Base-by-base conservation (phyloP, 1,139 yeast species). In the Protomyces arabidopsidicola region DNA sequence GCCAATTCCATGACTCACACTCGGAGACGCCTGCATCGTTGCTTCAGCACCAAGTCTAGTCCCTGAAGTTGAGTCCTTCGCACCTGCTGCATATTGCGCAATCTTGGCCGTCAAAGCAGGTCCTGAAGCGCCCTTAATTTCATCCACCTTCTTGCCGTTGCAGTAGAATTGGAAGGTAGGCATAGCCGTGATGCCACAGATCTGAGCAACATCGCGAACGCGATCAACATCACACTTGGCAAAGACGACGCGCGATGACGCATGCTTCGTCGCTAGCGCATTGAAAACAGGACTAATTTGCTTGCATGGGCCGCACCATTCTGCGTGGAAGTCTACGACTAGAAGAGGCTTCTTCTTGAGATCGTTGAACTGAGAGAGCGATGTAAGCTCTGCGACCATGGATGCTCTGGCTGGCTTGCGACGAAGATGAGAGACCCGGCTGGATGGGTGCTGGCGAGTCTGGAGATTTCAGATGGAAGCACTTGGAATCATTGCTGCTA, bases 161-260 rank as follows among this genome's bases (percentile, higher is more conserved):
- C 35, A 6, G 31, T 27, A 58, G 53, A 58, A 58, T 27, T 58
- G 62, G 54, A 58, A 58, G 0, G 62, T 58, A 6, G 62, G 62
- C 65, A 63, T 63, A 36, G 65, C 64, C 3, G 53, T 20, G 53
- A 63, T 60, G 34, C 63, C 63, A 38, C 59, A 56, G 20, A 27
- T 36, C 14, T 39, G 50, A 8, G 64, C 45, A 27, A 89, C 75
- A 45, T 84, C 90, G 45, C 79, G 78, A 61, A 82, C 79, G 69
- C 83, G 82, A 73, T 91, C 97, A 67, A 89, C 90, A 72, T 89
- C 95, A 65, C 88, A 85, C 77, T 90, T 90, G 75, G 82, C 80
- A 75, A 90, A 89, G 22, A 60, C 50, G 72, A 83, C 70, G 65
- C 74, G 80, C 68, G 75, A 75, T 3, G 54, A 18, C 2, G 42